Percentiles rank a stretch among this genome's conserved stretches.
phyloP scores from a whole-genome alignment of 257 asterid species.

The Jacaranda mimosifolia region DNA sequence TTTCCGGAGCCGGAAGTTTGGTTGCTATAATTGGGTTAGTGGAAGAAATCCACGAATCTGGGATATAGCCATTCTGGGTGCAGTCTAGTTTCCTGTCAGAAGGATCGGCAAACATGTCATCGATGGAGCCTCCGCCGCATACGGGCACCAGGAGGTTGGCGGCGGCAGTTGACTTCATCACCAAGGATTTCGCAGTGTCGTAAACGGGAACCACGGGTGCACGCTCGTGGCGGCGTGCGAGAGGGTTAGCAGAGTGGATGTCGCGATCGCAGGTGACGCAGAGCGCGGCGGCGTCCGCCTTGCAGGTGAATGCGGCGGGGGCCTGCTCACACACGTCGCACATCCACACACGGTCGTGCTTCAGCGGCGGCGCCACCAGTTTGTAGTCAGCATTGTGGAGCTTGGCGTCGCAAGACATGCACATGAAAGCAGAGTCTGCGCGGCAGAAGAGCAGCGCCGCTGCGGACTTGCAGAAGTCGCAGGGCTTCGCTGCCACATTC shows the following conservation, averaged over 20 bases:
- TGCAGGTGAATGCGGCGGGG: constrained; percentile 64
- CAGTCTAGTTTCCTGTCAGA: constrained; percentile 18
- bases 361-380: neutral
- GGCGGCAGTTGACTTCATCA: constrained; percentile 49
- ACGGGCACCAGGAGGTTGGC: constrained; percentile 23
- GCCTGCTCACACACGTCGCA: constrained; percentile 83
- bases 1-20: constrained; percentile 45
- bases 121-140: neutral
- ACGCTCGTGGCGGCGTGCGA: constrained; percentile 77
- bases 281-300: constrained; percentile 79
- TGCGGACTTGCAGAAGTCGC: constrained; percentile 65
- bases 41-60: constrained; percentile 49
- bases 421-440: constrained; percentile 59
- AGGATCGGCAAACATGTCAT: constrained; percentile 18
- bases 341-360: constrained; percentile 77
- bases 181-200: constrained; percentile 56
- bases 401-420: constrained; percentile 67
- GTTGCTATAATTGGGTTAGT: constrained; percentile 33
- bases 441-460: constrained; percentile 77
- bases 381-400: constrained; percentile 41
- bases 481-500: constrained; percentile 58
- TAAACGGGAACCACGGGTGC: constrained; percentile 64
- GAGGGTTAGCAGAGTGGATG: constrained; percentile 81
- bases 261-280: constrained; percentile 71
- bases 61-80: constrained; percentile 16